Conservation (phyloP, 495 filamentous ascomycete species). For the Neurospora discreta region DNA sequence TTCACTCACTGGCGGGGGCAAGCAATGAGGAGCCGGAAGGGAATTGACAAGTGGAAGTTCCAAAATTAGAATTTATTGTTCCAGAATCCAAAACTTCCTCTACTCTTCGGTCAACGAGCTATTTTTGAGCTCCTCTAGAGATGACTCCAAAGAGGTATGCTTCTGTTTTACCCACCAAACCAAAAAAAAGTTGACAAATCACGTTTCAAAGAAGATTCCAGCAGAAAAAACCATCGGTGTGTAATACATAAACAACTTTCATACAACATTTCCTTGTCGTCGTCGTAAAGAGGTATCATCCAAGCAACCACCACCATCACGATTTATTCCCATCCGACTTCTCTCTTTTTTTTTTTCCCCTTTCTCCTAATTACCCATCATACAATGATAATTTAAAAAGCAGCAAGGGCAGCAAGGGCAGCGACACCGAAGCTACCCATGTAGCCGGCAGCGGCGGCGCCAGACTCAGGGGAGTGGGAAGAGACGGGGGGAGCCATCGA, state of each 20-base stretch:
- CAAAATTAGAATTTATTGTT: too few species aligned
- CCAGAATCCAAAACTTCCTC: too few species aligned
- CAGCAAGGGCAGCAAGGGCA: conserved; percentile 17
- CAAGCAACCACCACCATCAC: neutral
- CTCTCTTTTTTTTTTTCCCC: neutral
- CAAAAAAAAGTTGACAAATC: neutral
- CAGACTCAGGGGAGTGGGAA: conserved; percentile 4
- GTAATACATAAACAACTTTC: neutral
- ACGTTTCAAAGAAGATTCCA: neutral
- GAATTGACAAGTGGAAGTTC: too few species aligned
- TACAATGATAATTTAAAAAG: conserved; percentile 10
- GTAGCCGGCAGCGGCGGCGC: conserved; percentile 13
- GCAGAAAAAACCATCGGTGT: too few species aligned
- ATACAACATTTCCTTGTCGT: neutral
- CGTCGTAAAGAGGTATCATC: neutral
- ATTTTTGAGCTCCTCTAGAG: too few species aligned
- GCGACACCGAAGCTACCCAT: conserved; percentile 16
- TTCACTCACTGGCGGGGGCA: too few species aligned
- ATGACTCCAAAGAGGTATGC: neutral
- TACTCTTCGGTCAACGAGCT: too few species aligned
- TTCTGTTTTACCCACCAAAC: neutral
- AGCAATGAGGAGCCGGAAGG: too few species aligned
- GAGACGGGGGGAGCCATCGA: neutral
- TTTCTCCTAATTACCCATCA: too few species aligned
- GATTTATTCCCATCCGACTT: too few species aligned